Base-by-base conservation (phyloP, 225 moss, liverwort and hornwort genomes). In the Pseudoscleropodium purum region DNA sequence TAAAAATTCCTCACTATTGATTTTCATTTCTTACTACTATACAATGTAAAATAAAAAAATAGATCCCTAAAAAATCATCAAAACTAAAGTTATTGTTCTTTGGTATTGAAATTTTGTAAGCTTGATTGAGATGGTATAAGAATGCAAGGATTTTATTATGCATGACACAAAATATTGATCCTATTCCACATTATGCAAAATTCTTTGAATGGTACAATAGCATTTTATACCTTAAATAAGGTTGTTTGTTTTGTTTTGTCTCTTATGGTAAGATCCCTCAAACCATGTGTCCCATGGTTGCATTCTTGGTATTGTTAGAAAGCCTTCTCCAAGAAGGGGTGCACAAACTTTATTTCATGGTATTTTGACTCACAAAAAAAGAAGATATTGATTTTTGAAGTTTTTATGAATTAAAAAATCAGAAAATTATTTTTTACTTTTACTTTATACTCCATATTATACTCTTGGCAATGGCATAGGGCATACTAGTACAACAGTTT, bases 221-320 rank as follows among this genome's bases (percentile, higher is more conserved):
- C 69, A 69, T 23, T 68, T 12, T 5, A 67, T 20, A 37, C 37
- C 20, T 67, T 67, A 30, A 63, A 29, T 3, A 14, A 63, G 13
- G 2, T 30, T 15, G 3, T 29, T 29, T 57, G 14, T 52, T 52
- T 52, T 61, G 6, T 29, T 59, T 63, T 63, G 33, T 65, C 14
- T 30, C 30, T 7, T 63, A 7, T 2, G 3, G 0, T 36, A 19
- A 68, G 23, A 69, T 69, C 23, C n/a, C 1, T 0, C 0, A 4
- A 13, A 13, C 1, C 2, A 0, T 19, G 6, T 3, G 0, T 37
- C 37, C 4, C 0, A 1, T 0, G 0, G 6, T 21, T 8, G 7
- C 20, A 8, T 57, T 37, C 4, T 37, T n/a, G 13, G 7, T 69
- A 69, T 7, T 0, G 0, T 69, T 1, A 0, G 0, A 69, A 69